These are phyloP conservation scores for Pseudogymnoascus sp. DNA, from an alignment of 2,329 filamentous ascomycete species.

Conservation along the genomic window DNA sequence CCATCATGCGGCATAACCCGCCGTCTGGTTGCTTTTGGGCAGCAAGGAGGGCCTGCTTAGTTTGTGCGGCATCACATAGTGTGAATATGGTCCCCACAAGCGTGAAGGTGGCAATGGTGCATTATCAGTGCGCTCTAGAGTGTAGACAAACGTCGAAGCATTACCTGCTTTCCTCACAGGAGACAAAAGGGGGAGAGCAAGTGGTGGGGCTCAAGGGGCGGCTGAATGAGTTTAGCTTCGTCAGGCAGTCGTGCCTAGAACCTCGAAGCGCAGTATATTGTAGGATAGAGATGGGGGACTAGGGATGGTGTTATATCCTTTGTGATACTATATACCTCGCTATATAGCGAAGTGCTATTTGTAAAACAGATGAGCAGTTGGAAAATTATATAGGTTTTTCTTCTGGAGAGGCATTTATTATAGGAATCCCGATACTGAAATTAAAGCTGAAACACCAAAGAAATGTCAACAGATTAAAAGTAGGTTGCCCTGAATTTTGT, in stretches of 20 bases:
- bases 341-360: neutral
- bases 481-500: neutral
- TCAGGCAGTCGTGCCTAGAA: neutral
- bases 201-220: neutral
- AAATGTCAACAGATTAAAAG: neutral
- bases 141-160: neutral
- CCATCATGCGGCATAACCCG: neutral
- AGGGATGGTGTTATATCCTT: neutral
- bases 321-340: neutral
- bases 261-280: neutral
- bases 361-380: neutral
- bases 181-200: neutral
- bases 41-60: neutral
- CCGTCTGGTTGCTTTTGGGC: neutral
- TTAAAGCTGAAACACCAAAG: neutral
- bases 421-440: neutral
- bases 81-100: neutral
- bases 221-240: neutral
- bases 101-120: neutral
- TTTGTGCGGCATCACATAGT: neutral
- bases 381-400: neutral
- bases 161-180: neutral
- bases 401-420: neutral
- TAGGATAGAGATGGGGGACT: neutral
- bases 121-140: neutral